Base-by-base conservation (phyloP, 2,329 filamentous ascomycete species). In the Neonectria magnoliae region DNA sequence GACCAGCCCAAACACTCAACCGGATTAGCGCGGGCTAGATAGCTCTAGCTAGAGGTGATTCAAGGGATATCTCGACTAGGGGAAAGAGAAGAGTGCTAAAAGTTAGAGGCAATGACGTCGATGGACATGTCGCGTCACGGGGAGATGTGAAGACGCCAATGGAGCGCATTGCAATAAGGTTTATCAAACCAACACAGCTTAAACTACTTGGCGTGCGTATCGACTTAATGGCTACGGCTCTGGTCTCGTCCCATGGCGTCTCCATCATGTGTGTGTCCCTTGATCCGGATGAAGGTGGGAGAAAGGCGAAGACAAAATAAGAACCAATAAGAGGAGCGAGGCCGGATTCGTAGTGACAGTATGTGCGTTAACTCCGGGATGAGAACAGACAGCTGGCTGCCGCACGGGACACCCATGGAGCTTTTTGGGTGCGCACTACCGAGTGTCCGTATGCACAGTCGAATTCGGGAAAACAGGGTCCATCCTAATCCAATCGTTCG, bases 81-180 rank as follows among this genome's bases (percentile, higher is more conserved):
- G 18, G 7, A 4, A 25, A 29, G 25, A 22, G 25, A n/a, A 4
- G 27, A 3, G 25, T 16, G 47, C 7, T 3, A 18, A 25, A 25
- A 47, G 16, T 31, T 13, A 9, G 8, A 22, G 50, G 22, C 36
- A 27, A 51, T 61, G 59, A 61, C 70, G 70, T 72, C 58, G 56
- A 64, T 47, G 10, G 44, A 55, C 45, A 57, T 29, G 57, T 55
- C 36, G 25, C 50, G 44, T 9, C 45, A 25, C 10, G 42, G 20
- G 22, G 44, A 13, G 22, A 11, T n/a, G 18, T 9, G 47, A n/a
- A 31, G 9, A 18, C 16, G 27, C 47, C 36, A 25, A 25, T 25
- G 64, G 44, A 64, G 36, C 50, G 66, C 52, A 42, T 60, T 31
- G 7, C 16, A 68, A 68, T 72, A 72, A 71, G 64, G 64, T 72